A percentile compares a stretch with the other conserved stretches of the same genome.
These are phyloP conservation scores for Solanum lycopersicoides DNA, from an alignment of 257 asterid genomes.

Conservation along the genomic window DNA sequence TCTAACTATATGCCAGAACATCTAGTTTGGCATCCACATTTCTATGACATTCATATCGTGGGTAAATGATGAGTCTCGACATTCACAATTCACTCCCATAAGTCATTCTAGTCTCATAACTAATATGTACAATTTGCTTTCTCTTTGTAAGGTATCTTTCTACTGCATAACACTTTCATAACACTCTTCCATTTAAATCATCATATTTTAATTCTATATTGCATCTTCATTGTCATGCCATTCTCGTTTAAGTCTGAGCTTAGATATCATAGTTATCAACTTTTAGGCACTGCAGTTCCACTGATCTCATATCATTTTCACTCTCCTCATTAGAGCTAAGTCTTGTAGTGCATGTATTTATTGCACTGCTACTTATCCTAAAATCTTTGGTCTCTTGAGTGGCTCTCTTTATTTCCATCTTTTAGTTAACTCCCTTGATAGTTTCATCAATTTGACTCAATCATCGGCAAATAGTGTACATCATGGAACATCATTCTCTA, in stretches of 20 bases:
- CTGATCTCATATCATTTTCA: not conserved
- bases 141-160: not conserved
- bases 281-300: not conserved
- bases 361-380: not conserved
- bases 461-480: not conserved
- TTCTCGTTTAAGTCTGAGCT: not conserved
- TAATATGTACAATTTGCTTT: not conserved
- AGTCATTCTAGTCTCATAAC: not conserved
- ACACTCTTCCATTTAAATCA: not conserved
- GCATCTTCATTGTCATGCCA: not conserved
- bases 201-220: not conserved
- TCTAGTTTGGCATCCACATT: not conserved
- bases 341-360: not conserved
- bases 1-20: not conserved
- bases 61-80: not conserved
- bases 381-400: not conserved
- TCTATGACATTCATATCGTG: not conserved
- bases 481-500: not conserved
- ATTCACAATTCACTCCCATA: not conserved
- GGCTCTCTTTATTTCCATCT: not conserved
- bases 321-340: not conserved
- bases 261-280: not conserved
- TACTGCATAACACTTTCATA: not conserved
- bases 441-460: not conserved
- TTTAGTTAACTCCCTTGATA: not conserved